Conservation (phyloP, 768 basidiomycete species). For the Boletales sp. region DNA sequence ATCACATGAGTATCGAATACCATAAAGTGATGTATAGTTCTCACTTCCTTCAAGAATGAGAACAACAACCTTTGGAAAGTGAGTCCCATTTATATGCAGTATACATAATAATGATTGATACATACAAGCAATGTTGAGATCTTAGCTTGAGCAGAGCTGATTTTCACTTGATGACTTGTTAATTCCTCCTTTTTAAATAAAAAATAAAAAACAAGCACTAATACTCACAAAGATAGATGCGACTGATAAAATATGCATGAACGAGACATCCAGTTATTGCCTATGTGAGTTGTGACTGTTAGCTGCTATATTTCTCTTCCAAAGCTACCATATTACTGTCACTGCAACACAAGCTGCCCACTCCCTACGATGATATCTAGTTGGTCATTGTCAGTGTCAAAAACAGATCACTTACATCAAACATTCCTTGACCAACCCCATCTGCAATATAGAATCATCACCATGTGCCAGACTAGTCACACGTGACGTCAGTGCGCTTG, state of each 20-base stretch:
- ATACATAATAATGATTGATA: not conserved
- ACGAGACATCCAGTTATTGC: constrained; percentile 18
- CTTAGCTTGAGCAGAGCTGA: not conserved
- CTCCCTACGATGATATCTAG: constrained; percentile 3
- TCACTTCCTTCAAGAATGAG: constrained; percentile 21
- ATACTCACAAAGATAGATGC: constrained; percentile 22
- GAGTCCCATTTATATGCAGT: not conserved
- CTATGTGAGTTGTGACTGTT: constrained; percentile 6
- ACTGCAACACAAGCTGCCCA: constrained; percentile 8
- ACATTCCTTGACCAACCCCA: not conserved
- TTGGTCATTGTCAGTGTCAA: no score
- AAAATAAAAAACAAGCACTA: not conserved
- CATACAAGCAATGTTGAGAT: constrained; percentile 18
- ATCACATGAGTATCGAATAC: not conserved
- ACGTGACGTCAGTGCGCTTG: constrained; percentile 11
- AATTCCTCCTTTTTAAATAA: not conserved
- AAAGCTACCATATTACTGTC: constrained; percentile 11
- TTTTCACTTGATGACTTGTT: constrained; percentile 8
- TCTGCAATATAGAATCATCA: not conserved
- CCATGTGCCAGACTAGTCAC: constrained; percentile 8
- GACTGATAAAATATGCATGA: constrained; percentile 21
- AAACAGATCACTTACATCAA: constrained; percentile 6
- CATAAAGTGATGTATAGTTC: not conserved
- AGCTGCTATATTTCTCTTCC: not conserved
- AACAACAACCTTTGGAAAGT: constrained; percentile 12